Evolutionary conservation across 768 basidiomycete species (phyloP).

Genomic region (Phlegmacium glaucopus): DNA sequence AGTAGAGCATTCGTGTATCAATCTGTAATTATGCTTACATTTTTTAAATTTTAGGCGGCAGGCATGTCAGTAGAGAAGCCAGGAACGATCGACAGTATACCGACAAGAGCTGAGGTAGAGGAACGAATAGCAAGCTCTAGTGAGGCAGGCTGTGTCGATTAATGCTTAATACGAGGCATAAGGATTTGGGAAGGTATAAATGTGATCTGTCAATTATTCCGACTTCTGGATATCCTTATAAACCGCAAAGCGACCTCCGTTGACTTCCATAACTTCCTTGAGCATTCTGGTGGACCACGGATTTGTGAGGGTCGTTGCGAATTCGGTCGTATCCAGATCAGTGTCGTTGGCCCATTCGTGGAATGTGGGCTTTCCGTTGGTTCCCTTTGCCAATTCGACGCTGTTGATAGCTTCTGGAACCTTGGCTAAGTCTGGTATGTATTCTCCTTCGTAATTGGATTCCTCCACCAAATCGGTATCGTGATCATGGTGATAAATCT

Average conservation of each 20-base stretch:
- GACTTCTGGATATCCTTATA: conserved; percentile 17
- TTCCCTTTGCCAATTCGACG: conserved; percentile 13
- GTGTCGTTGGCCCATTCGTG: conserved; percentile 25
- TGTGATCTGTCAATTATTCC: background rate
- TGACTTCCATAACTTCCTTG: conserved; percentile 10
- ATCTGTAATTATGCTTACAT: background rate
- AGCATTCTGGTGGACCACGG: conserved; percentile 23
- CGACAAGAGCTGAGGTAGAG: conserved; percentile 37
- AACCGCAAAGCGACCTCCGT: conserved; percentile 22
- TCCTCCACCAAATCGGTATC: conserved; percentile 24
- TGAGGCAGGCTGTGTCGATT: background rate
- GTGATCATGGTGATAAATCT: conserved; percentile 22
- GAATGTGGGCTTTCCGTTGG: conserved; percentile 15
- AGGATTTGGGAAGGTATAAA: no score
- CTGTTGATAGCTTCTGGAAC: conserved; percentile 24
- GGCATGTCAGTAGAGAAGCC: conserved; percentile 57
- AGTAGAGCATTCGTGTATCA: conserved; percentile 8
- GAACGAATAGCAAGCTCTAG: conserved; percentile 17
- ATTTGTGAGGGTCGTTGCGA: conserved; percentile 19
- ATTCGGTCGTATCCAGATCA: conserved; percentile 19
- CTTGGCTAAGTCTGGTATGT: conserved; percentile 25
- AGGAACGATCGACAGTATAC: conserved; percentile 59
- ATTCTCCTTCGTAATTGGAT: conserved; percentile 35
- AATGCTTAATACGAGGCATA: no score
- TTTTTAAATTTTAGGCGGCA: conserved; percentile 40